Base-by-base conservation (phyloP, 2,329 filamentous ascomycete genomes). In the Diaporthe sp. region DNA sequence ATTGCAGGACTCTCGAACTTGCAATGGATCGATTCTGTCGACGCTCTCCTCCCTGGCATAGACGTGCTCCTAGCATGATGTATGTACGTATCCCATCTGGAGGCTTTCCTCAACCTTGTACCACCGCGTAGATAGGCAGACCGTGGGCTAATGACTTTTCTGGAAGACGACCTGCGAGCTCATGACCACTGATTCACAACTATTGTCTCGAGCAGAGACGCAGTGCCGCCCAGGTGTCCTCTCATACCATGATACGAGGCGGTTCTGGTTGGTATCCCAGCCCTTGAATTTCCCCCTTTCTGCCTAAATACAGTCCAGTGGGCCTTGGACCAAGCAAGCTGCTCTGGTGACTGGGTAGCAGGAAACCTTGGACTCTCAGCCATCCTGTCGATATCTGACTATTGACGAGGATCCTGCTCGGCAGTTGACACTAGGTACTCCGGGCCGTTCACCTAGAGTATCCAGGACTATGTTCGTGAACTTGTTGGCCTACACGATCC, bases 281-380 rank as follows among this genome's bases (percentile, higher is more conserved):
- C 46, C 62, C 62, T 68, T 28, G 62, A 68, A 53, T 68, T 68
- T 68, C 62, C 62, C 31, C 62, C 46, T 68, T 68, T 68, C 65
- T 68, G 65, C 65, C 65, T 68, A 68, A 68, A 68, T 68, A 53
- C 46, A 53, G 46, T 3, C 15, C 46, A 67, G 61, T 67, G 65
- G 65, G 65, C 65, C 65, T 68, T 22, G 46, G 46, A 42, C 49
- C 46, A 28, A 19, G 25, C 46, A 37, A 34, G 65, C 65, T 53
- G 46, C 65, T 39, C 34, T 49, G 65, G n/a, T 37, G 46, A 53
- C 65, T 68, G 65, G 65, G 17, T 28, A 68, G 51, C 22, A n/a
- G 46, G 12, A 34, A 53, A 19, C 34, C 13, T 39, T 68, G 31
- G 65, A 68, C 12, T 25, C 46, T 39, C 31, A 53, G 31, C 44